A percentile compares a stretch with the other conserved stretches of the same genome.
Evolutionary conservation across 768 basidiomycete species (phyloP).

Genomic region (Mycena maculata): DNA sequence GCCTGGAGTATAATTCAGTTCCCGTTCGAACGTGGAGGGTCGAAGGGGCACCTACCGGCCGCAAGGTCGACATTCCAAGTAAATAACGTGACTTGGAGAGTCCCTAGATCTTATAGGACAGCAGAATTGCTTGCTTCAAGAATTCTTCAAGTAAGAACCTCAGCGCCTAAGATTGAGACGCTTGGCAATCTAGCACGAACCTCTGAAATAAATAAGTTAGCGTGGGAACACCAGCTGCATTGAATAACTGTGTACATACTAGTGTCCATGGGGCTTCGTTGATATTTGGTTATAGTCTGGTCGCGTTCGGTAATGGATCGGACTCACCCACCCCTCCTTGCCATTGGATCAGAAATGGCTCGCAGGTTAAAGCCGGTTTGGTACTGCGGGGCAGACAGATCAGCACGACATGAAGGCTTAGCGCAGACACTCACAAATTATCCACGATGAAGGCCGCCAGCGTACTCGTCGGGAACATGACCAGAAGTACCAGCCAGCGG

Average conservation of each 20-base stretch:
- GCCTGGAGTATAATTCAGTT: not conserved
- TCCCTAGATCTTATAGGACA: conserved; percentile 22
- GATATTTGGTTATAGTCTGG: not conserved
- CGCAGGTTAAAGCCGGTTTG: conserved; percentile 25
- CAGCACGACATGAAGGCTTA: not conserved
- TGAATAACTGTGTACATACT: not conserved
- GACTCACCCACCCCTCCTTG: conserved; percentile 28
- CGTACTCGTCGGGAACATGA: conserved; percentile 2
- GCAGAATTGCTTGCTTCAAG: conserved; percentile 6
- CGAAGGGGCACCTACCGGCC: conserved; percentile 2
- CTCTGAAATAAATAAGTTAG: conserved; percentile 3
- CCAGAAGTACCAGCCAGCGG: conserved; percentile 25
- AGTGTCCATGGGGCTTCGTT: conserved; percentile 28
- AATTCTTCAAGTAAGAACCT: not conserved
- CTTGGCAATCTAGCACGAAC: not conserved
- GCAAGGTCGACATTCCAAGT: conserved; percentile 27
- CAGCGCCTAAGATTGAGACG: not conserved
- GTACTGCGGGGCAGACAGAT: not conserved
- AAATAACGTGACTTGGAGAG: conserved; percentile 18
- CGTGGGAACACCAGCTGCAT: not conserved
- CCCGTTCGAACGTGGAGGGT: not conserved
- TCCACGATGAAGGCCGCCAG: conserved; percentile 29
- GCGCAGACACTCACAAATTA: conserved; percentile 9
- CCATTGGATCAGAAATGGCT: conserved; percentile 27
- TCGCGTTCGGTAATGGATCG: not conserved